phyloP scores from a whole-genome alignment of 805 yeast genomes.

The Candida chauliodis region DNA sequence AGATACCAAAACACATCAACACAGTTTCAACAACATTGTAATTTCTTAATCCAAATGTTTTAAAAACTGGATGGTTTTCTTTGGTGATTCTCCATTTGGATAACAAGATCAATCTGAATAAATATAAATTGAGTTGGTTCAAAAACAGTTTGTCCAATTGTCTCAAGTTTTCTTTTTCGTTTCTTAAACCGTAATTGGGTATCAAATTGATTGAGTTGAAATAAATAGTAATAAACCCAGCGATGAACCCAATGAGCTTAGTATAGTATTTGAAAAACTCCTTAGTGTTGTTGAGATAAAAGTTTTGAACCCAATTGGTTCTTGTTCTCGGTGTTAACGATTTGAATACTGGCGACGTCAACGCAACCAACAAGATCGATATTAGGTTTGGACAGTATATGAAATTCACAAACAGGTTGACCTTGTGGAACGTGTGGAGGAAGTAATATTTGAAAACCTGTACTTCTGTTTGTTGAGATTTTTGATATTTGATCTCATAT shows the following conservation, averaged over 20 bases:
- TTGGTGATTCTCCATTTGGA: constrained; percentile 41
- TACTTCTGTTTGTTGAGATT: constrained; percentile 8
- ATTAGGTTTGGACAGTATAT: constrained; percentile 35
- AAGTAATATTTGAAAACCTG: constrained; percentile 16
- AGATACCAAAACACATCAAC: constrained; percentile 33
- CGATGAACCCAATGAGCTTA: constrained; percentile 30
- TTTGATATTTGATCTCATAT: constrained; percentile 19
- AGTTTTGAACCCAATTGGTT: constrained; percentile 4
- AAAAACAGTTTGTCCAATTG: constrained; percentile 22
- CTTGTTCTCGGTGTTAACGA: constrained; percentile 7
- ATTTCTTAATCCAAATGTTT: constrained; percentile 18
- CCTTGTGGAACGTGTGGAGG: constrained; percentile 18
- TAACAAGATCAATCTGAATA: constrained; percentile 30
- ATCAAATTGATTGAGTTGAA: constrained; percentile 19
- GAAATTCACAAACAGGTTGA: constrained; percentile 31
- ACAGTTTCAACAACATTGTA: constrained; percentile 33
- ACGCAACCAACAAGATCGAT: constrained; percentile 30
- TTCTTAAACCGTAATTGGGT: constrained; percentile 17
- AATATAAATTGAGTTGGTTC: constrained; percentile 28
- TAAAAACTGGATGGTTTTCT: constrained; percentile 35
- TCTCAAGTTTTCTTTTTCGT: constrained; percentile 15
- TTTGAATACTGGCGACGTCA: constrained; percentile 30
- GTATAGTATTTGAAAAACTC: constrained; percentile 30
- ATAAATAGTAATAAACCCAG: constrained; percentile 27
- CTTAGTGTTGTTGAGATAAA: constrained; percentile 19